Percentiles rank a stretch among this genome's conserved stretches.
Evolutionary conservation across 371 early-diverging fungal species (phyloP).

Genomic region (Rhizopus delemar): DNA sequence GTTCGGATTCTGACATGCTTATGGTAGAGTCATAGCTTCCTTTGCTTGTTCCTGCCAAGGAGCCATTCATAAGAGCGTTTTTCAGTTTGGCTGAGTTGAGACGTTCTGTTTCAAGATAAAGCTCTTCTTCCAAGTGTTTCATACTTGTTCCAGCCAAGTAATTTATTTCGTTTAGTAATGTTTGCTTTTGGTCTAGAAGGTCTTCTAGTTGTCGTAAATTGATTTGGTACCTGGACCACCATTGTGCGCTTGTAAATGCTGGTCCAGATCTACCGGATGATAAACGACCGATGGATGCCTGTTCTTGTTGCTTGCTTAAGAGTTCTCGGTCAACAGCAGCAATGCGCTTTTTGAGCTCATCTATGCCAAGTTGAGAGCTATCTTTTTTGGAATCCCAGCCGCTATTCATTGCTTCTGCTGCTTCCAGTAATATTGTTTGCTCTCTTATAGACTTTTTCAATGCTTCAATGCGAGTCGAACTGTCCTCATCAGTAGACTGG

Average conservation of each 20-base stretch:
- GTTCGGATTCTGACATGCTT: constrained; percentile 33
- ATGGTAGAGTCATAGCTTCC: neutral
- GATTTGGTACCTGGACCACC: constrained; percentile 34
- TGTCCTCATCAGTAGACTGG: neutral
- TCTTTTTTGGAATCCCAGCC: neutral
- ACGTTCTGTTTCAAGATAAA: constrained; percentile 28
- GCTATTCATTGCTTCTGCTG: neutral
- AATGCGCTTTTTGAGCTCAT: constrained; percentile 36
- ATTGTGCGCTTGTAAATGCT: constrained; percentile 14
- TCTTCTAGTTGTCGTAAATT: constrained; percentile 40
- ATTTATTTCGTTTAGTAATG: constrained; percentile 37
- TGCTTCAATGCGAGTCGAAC: neutral
- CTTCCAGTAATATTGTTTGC: constrained; percentile 22
- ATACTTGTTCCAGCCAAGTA: constrained; percentile 35
- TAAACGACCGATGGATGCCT: constrained; percentile 9
- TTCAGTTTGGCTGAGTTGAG: constrained; percentile 18
- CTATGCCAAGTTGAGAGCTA: constrained; percentile 8
- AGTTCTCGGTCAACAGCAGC: constrained; percentile 24
- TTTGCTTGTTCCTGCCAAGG: neutral
- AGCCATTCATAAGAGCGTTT: constrained; percentile 11
- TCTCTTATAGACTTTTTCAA: constrained; percentile 26
- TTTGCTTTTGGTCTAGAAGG: constrained; percentile 30
- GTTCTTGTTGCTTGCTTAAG: constrained; percentile 11
- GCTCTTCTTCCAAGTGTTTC: constrained; percentile 17
- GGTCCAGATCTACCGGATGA: constrained; percentile 5